Evolutionary conservation across 192 early-diverging fungal genomes (phyloP).

Genomic region (Backusella luteola): DNA sequence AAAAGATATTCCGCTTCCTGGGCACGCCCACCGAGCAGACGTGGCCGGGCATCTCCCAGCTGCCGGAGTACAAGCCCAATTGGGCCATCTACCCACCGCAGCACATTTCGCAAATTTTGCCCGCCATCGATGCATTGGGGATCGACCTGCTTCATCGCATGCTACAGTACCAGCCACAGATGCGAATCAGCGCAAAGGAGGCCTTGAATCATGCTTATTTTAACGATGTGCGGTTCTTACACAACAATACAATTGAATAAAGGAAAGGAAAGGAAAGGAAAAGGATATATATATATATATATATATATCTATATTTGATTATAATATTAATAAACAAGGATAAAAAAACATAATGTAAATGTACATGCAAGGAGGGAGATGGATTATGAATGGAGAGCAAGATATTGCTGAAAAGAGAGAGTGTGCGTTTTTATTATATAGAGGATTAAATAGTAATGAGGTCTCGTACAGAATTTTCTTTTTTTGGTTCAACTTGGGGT

Average conservation of each 20-base stretch:
- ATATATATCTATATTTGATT: neutral
- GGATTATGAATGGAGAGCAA: too few relatives aligned
- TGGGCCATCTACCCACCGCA: constrained; percentile 64
- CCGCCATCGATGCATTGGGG: constrained; percentile 70
- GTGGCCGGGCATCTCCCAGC: constrained; percentile 72
- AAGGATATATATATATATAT: neutral
- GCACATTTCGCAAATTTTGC: constrained; percentile 63
- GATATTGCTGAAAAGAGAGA: too few relatives aligned
- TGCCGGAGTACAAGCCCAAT: constrained; percentile 69
- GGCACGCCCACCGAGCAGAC: constrained; percentile 77
- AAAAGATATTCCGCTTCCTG: constrained; percentile 77
- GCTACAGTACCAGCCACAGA: constrained; percentile 71
- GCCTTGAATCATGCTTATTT: constrained; percentile 64
- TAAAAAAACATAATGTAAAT: too few relatives aligned
- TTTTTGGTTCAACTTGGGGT: neutral
- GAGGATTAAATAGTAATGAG: too few relatives aligned
- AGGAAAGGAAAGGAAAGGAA: neutral
- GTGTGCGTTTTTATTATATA: too few relatives aligned
- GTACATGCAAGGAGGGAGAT: too few relatives aligned
- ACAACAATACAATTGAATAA: neutral
- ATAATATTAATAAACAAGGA: neutral
- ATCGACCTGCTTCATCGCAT: constrained; percentile 73
- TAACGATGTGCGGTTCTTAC: constrained; percentile 38
- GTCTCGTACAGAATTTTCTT: neutral
- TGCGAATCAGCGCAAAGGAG: constrained; percentile 62